Base-by-base conservation (phyloP, 805 yeast genomes). In the Suhomyces pyralidae region DNA sequence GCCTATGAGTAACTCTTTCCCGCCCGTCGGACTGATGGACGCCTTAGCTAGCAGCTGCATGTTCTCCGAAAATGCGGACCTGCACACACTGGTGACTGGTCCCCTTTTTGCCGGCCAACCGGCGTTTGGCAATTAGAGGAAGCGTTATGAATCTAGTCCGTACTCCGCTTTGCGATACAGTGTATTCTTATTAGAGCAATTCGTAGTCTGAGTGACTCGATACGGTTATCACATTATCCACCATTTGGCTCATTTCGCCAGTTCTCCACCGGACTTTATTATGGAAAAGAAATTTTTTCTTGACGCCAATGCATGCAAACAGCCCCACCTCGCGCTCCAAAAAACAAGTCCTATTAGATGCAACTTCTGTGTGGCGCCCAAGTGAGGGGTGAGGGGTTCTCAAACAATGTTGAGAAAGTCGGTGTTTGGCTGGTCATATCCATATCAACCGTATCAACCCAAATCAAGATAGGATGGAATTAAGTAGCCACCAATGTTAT, bases 1-100 rank as follows among this genome's bases (percentile, higher is more conserved):
- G n/a, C 24, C 24, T 17, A 38, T 38, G 42, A 38, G 24, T 24
- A 26, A 45, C 15, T 20, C 36, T 45, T 26, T 45, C 26, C 45
- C 45, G 42, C 45, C 30, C 22, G 45, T 24, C 45, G 45, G 45
- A 22, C 45, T 42, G 30, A 42, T 42, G 45, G 45, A 24, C 45
- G 45, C 45, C 45, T 42, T 24, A 42, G 24, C 26, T 42, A n/a
- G 30, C 28, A 12, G 28, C 30, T 9, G 19, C 22, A 22, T 15
- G 8, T 42, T 38, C 30, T 42, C 45, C 45, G 45, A 42, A 14
- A 40, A 7, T 12, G 24, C 42, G 42, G 24, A 17, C 42, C 40
- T 38, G 42, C 42, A 38, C 22, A 38, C 22, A 38, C 20, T 24
- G 12, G 42, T 38, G 40, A 36, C 40, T 17, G 20, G 40, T 36